A percentile compares a stretch with the other conserved stretches of the same genome.
Evolutionary conservation across 2,329 filamentous ascomycete species (phyloP).

Genomic region (Phialocephala subalpina): DNA sequence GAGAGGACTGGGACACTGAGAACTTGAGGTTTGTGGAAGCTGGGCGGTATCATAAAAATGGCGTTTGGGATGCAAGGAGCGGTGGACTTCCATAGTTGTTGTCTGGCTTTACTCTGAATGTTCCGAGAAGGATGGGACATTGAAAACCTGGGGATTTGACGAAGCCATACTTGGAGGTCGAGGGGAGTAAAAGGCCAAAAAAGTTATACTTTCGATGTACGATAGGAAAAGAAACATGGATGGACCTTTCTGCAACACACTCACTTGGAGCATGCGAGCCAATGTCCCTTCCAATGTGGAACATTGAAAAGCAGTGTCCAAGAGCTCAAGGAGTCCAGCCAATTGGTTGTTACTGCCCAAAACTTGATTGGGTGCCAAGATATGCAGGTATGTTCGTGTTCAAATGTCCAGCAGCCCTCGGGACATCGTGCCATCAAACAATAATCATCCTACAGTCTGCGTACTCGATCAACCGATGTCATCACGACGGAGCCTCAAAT

Average conservation of each 20-base stretch:
- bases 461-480: not conserved
- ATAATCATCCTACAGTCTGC: not conserved
- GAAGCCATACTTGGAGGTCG: not conserved
- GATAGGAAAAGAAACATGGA: conserved; percentile 8
- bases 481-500: not conserved
- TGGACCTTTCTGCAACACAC: not conserved
- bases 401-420: not conserved
- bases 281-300: not conserved
- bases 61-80: not conserved
- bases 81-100: not conserved
- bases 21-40: no score
- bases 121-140: not conserved
- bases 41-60: no score
- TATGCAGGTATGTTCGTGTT: not conserved
- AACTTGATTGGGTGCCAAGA: conserved; percentile 1
- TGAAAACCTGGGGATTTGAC: not conserved
- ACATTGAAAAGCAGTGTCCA: not conserved
- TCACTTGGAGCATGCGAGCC: not conserved
- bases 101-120: no score
- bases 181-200: not conserved
- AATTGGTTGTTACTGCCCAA: not conserved
- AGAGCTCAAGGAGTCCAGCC: not conserved
- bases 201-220: conserved; percentile 7
- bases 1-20: not conserved
- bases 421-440: not conserved